Conservation (phyloP, 2,329 filamentous ascomycete genomes). For the Pseudopyrenochaeta lycopersici region DNA sequence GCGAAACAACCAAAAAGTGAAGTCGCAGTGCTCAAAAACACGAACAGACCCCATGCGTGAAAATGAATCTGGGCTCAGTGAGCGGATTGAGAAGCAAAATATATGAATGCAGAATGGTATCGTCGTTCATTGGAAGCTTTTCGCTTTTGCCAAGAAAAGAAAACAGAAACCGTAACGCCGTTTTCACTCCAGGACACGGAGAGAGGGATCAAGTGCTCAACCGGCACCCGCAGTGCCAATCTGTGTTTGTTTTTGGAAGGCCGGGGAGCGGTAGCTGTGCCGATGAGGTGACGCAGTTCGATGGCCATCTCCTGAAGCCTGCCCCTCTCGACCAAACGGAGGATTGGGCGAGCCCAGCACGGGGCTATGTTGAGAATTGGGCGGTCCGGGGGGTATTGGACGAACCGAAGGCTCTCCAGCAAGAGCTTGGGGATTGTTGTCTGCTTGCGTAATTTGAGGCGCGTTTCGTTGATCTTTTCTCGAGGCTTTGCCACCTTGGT, state of each 20-base stretch:
- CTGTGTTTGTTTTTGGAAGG: constrained; percentile 46
- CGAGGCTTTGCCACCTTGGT: constrained; percentile 59
- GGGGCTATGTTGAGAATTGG: constrained; percentile 37
- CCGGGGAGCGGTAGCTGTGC: constrained; percentile 49
- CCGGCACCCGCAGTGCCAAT: constrained; percentile 49
- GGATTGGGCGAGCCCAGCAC: constrained; percentile 44
- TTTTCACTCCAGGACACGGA: constrained; percentile 32
- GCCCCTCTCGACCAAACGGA: constrained; percentile 43
- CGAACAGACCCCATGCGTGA: constrained; percentile 19
- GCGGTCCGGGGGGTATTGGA: constrained; percentile 62
- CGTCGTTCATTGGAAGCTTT: constrained; percentile 16
- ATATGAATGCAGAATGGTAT: constrained; percentile 18
- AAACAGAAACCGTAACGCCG: constrained; percentile 27
- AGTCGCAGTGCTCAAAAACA: constrained; percentile 30
- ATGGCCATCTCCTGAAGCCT: constrained; percentile 45
- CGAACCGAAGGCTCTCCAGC: constrained; percentile 85
- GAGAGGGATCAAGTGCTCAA: constrained; percentile 19
- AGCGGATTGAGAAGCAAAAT: not conserved
- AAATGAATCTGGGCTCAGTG: constrained; percentile 6
- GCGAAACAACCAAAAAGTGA: constrained; percentile 16
- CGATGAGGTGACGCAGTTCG: constrained; percentile 49
- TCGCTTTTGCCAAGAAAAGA: constrained; percentile 20
- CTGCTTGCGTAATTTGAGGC: constrained; percentile 73
- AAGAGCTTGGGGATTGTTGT: constrained; percentile 86
- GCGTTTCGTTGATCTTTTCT: constrained; percentile 58